These are phyloP conservation scores for Naganishia cerealis DNA, from an alignment of 1,284 basidiomycete genomes.

Conservation along the genomic window DNA sequence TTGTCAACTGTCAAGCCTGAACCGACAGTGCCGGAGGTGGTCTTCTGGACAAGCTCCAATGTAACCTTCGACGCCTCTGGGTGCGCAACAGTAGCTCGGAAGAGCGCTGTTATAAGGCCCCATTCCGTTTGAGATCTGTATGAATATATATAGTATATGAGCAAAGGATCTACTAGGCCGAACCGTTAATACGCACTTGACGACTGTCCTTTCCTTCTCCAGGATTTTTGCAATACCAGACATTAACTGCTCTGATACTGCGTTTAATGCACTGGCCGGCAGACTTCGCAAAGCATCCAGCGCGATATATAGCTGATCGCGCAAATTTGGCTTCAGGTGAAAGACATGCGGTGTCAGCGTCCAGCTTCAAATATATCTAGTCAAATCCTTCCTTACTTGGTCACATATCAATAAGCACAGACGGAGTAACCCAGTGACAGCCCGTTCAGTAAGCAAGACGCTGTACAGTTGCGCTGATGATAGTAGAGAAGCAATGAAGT, in stretches of 20 bases:
- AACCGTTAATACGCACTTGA: constrained; percentile 59
- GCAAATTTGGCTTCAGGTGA: constrained; percentile 62
- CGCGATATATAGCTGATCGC: constrained; percentile 90
- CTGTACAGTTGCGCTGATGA: constrained; percentile 77
- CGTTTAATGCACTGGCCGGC: constrained; percentile 71
- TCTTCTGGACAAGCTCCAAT: constrained; percentile 69
- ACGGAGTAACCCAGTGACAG: constrained; percentile 82
- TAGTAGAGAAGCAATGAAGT: constrained; percentile 80
- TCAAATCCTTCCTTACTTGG: constrained; percentile 58
- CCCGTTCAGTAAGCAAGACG: constrained; percentile 88
- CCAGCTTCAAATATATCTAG: not conserved
- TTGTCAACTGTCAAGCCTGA: constrained; percentile 73
- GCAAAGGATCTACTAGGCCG: not conserved
- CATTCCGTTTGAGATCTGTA: constrained; percentile 86
- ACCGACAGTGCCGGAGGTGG: constrained; percentile 63
- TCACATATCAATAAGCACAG: constrained; percentile 76
- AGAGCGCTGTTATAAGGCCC: constrained; percentile 86
- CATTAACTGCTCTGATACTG: constrained; percentile 86
- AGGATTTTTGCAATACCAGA: constrained; percentile 78
- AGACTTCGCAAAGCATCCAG: constrained; percentile 84
- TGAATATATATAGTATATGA: not conserved
- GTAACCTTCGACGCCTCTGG: constrained; percentile 83
- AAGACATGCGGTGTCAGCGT: constrained; percentile 27
- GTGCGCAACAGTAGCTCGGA: constrained; percentile 79
- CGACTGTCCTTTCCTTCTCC: constrained; percentile 69